Evolutionary conservation across 2,329 filamentous ascomycete species (phyloP).

Genomic region (Penicillium sp.): DNA sequence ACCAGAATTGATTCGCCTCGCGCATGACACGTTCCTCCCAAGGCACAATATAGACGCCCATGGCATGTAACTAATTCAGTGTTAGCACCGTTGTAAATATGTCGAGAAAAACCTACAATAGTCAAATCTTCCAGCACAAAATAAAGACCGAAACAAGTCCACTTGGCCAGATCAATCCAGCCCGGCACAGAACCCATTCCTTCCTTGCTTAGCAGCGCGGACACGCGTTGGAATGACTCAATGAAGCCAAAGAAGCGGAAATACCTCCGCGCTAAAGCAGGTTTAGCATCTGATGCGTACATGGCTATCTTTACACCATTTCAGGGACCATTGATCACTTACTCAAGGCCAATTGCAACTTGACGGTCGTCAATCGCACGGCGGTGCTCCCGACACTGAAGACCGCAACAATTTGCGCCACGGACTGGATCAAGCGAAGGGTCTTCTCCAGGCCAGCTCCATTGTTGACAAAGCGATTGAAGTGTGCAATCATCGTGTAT

Average conservation of each 20-base stretch:
- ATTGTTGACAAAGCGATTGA: conserved; percentile 33
- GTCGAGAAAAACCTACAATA: conserved; percentile 49
- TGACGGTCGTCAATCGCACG: conserved; percentile 37
- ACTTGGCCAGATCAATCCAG: conserved; percentile 55
- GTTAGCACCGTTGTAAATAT: conserved; percentile 4
- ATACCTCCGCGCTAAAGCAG: conserved; percentile 54
- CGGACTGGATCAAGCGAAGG: conserved; percentile 39
- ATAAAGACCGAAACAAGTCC: conserved; percentile 64
- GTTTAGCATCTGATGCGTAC: conserved; percentile 7
- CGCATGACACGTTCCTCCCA: conserved; percentile 50
- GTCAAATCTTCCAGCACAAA: conserved; percentile 65
- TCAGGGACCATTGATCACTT: neutral
- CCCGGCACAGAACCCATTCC: conserved; percentile 23
- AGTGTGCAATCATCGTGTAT: conserved; percentile 20
- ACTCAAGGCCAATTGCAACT: conserved; percentile 46
- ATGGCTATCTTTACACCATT: neutral
- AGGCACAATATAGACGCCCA: conserved; percentile 47
- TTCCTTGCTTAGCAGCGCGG: conserved; percentile 38
- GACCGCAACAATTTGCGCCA: conserved; percentile 33
- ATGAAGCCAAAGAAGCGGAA: conserved; percentile 69
- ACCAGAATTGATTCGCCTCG: conserved; percentile 69
- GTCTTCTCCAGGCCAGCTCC: conserved; percentile 39
- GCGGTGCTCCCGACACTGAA: conserved; percentile 29
- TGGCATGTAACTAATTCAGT: conserved; percentile 43
- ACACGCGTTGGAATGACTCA: conserved; percentile 56